Percentiles rank a stretch among this genome's conserved stretches.
Evolutionary conservation across 805 yeast species (phyloP).

Genomic region (Wickerhamiella sorbophila): DNA sequence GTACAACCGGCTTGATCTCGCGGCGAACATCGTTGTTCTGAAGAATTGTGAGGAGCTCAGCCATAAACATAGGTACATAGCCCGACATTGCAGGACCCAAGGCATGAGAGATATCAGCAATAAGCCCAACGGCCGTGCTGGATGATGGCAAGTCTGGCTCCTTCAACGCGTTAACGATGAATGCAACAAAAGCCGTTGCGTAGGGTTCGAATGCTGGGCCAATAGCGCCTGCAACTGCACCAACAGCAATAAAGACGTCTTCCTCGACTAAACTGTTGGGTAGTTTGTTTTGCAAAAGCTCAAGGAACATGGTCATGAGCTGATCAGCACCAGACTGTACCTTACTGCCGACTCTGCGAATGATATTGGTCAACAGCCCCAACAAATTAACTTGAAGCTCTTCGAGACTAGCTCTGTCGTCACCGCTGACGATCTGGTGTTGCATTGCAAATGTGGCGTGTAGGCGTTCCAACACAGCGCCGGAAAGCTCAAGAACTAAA

Average conservation of each 20-base stretch:
- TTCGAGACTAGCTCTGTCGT: slow-evolving; percentile 64
- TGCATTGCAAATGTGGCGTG: slow-evolving; percentile 51
- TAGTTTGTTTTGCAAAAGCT: slow-evolving; percentile 46
- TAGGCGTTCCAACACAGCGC: slow-evolving; percentile 57
- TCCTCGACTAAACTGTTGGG: slow-evolving; percentile 78
- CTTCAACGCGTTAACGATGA: slow-evolving; percentile 58
- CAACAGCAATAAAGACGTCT: slow-evolving; percentile 82
- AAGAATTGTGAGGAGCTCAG: slow-evolving; percentile 59
- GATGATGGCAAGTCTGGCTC: slow-evolving; percentile 77
- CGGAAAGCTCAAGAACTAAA: slow-evolving; percentile 56
- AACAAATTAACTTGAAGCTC: slow-evolving; percentile 74
- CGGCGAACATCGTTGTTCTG: slow-evolving; percentile 54
- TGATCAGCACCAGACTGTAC: slow-evolving; percentile 60
- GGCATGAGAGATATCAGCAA: slow-evolving; percentile 88
- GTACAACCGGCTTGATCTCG: slow-evolving; percentile 72
- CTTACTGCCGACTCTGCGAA: slow-evolving; percentile 61
- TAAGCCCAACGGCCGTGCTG: slow-evolving; percentile 82
- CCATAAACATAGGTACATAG: slow-evolving; percentile 72
- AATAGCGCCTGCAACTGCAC: slow-evolving; percentile 74
- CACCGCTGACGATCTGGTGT: slow-evolving; percentile 45
- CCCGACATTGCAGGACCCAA: slow-evolving; percentile 59
- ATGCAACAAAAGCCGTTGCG: slow-evolving; percentile 74
- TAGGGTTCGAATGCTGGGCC: slow-evolving; percentile 59
- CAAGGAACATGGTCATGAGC: slow-evolving; percentile 71
- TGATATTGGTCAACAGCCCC: slow-evolving; percentile 65